phyloP scores from a whole-genome alignment of 2,329 filamentous ascomycete species.

The Talaromyces sp. region DNA sequence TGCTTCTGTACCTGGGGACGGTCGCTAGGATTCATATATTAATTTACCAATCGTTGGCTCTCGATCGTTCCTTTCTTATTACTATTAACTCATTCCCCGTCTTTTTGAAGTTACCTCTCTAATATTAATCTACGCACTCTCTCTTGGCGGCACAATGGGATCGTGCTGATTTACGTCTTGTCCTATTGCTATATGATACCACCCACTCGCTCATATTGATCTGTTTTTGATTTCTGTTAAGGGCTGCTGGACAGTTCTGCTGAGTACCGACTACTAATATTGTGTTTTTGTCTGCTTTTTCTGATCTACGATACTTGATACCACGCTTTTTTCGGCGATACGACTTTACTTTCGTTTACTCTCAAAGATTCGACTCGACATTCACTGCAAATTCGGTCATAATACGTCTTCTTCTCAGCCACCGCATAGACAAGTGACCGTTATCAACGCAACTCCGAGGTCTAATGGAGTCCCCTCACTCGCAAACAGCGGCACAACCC shows the following conservation, averaged over 20 bases:
- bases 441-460: neutral
- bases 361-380: neutral
- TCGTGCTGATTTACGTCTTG: neutral
- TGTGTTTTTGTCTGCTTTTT: neutral
- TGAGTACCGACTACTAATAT: neutral
- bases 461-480: slow-evolving; percentile 1
- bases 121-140: slow-evolving; percentile 1
- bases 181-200: neutral
- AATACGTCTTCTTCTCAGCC: neutral
- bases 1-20: neutral
- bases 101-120: neutral
- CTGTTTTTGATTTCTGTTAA: neutral
- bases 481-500: slow-evolving; percentile 2
- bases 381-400: neutral
- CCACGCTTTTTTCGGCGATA: neutral
- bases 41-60: slow-evolving; percentile 3
- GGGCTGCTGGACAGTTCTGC: slow-evolving; percentile 6
- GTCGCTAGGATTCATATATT: slow-evolving; percentile 1
- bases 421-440: neutral
- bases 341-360: neutral
- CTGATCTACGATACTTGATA: slow-evolving; percentile 1
- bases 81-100: too few species aligned
- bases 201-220: neutral
- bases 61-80: neutral
- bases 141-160: neutral